Conservation (phyloP, 495 filamentous ascomycete genomes). For the Hypoxylon cercidicola region DNA sequence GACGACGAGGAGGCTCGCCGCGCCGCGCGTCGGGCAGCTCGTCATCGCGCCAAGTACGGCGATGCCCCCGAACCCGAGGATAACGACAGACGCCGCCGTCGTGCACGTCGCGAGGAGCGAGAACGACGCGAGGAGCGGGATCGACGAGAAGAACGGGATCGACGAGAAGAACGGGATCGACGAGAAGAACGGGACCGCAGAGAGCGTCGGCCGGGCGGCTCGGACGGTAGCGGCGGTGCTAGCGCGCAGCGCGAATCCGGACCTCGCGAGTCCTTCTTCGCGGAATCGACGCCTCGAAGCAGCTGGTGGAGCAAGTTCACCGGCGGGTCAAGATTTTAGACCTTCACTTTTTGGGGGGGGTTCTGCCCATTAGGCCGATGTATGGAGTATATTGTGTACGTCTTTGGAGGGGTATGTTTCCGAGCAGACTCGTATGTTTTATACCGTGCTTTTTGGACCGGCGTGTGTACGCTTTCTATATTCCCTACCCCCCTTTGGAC, state of each 20-base stretch:
- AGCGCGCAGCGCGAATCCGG: slow-evolving; percentile 47
- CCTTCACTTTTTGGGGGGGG: slow-evolving; percentile 7
- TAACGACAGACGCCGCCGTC: slow-evolving; percentile 59
- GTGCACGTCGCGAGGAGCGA: slow-evolving; percentile 58
- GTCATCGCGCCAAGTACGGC: slow-evolving; percentile 57
- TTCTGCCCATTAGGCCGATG: background rate
- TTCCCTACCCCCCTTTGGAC: background rate
- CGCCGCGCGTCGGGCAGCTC: slow-evolving; percentile 54
- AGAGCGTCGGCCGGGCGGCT: slow-evolving; percentile 48
- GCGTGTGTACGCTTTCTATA: background rate
- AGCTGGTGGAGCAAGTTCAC: slow-evolving; percentile 66
- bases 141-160: slow-evolving; percentile 53
- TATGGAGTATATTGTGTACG: slow-evolving; percentile 10
- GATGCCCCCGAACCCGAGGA: slow-evolving; percentile 51
- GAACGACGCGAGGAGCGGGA: slow-evolving; percentile 38
- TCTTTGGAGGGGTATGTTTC: slow-evolving; percentile 4
- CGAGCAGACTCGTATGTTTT: background rate
- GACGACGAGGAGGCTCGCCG: slow-evolving; percentile 61
- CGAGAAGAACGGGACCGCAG: slow-evolving; percentile 56
- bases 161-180: slow-evolving; percentile 38
- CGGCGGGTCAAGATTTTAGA: slow-evolving; percentile 26
- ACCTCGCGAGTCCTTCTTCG: slow-evolving; percentile 55
- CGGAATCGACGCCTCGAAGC: slow-evolving; percentile 59
- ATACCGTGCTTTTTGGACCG: too few relatives aligned
- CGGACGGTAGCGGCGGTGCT: slow-evolving; percentile 56